phyloP scores from a whole-genome alignment of 202 grass and related monocot species.

The Digitaria exilis region DNA sequence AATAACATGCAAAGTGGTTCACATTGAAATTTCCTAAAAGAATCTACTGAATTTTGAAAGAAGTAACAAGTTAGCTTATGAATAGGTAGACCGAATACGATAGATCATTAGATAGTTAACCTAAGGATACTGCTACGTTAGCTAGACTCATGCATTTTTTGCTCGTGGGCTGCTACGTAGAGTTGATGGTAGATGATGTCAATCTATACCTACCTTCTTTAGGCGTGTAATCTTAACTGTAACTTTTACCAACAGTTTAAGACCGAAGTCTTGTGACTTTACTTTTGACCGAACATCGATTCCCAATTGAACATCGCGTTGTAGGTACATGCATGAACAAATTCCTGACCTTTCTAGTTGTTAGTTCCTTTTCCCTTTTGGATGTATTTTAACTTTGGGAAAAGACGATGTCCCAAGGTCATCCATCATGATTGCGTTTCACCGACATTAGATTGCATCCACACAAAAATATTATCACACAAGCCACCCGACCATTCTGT shows the following conservation, averaged over 20 bases:
- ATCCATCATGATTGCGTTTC: slow-evolving; percentile 34
- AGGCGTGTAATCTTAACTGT: neutral
- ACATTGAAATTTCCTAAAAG: neutral
- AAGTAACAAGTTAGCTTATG: neutral
- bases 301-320: neutral
- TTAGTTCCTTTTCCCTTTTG: neutral
- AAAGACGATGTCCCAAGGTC: neutral
- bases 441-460: slow-evolving; percentile 38
- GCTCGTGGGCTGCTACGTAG: slow-evolving; percentile 8
- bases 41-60: neutral
- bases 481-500: slow-evolving; percentile 14
- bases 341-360: neutral
- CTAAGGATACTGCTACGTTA: no score
- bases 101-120: neutral
- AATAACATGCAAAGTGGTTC: neutral
- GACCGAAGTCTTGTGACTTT: slow-evolving; percentile 1
- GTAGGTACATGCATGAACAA: neutral
- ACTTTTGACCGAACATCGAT: slow-evolving; percentile 30
- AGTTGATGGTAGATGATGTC: slow-evolving; percentile 37
- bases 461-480: neutral
- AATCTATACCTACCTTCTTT: neutral
- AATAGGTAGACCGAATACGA: neutral
- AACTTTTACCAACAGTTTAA: slow-evolving; percentile 16
- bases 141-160: no score
- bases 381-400: neutral